These are phyloP conservation scores for Fraxinus anomala DNA, from an alignment of 257 asterid species.

Conservation along the genomic window DNA sequence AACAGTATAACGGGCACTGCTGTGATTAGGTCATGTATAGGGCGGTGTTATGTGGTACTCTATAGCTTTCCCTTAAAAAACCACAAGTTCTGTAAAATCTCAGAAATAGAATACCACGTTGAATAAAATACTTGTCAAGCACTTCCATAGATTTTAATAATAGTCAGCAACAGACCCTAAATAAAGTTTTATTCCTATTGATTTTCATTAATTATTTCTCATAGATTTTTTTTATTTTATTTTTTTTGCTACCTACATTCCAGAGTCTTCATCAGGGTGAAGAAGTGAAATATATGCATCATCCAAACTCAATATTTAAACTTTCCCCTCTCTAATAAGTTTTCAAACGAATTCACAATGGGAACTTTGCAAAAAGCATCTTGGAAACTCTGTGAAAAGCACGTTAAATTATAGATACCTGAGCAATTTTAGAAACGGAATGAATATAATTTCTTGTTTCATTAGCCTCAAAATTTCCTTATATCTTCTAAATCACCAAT, in stretches of 20 bases:
- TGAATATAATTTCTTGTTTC: background rate
- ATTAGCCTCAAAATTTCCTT: background rate
- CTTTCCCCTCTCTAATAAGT: background rate
- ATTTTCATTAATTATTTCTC: background rate
- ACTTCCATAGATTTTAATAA: background rate
- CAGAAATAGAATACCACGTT: too few species aligned
- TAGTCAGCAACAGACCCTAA: background rate
- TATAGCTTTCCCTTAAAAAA: background rate
- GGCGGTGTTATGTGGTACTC: background rate
- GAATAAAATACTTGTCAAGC: background rate
- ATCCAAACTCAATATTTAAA: background rate
- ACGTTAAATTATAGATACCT: background rate
- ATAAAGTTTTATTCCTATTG: background rate
- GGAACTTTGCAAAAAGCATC: background rate
- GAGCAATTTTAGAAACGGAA: background rate
- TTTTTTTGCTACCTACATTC: background rate
- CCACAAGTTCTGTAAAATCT: background rate
- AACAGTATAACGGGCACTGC: too few species aligned
- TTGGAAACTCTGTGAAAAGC: background rate
- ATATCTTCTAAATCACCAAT: background rate
- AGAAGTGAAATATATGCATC: background rate
- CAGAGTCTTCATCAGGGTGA: background rate
- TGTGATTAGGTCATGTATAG: background rate
- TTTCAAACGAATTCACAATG: background rate
- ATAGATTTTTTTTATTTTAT: background rate